Conservation (phyloP, 495 filamentous ascomycete genomes). For the Podospora pseudoanserina region DNA sequence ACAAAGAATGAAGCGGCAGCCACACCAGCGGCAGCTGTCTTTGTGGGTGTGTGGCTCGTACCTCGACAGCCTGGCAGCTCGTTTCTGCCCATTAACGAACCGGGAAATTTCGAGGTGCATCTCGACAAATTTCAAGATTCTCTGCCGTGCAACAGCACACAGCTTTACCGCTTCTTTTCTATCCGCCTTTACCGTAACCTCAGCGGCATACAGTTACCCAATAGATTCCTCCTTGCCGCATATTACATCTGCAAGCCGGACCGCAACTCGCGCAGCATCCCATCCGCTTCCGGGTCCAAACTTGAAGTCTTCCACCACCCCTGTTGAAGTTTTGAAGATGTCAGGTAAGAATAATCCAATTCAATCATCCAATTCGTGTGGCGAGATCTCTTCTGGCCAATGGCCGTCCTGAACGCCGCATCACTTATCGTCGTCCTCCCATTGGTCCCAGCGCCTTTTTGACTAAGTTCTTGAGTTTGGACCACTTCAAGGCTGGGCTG, state of each 20-base stretch:
- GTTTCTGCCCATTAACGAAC: not conserved
- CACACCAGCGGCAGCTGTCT: not conserved
- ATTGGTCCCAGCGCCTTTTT: slow-evolving; percentile 11
- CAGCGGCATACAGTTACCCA: not conserved
- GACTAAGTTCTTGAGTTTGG: not conserved
- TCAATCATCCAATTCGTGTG: slow-evolving; percentile 15
- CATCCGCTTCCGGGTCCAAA: not conserved
- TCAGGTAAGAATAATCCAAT: slow-evolving; percentile 22
- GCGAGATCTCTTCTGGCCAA: not conserved
- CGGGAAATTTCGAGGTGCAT: not conserved
- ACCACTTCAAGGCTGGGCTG: not conserved
- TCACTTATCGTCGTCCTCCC: slow-evolving; percentile 10
- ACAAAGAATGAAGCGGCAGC: not conserved
- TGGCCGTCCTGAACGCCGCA: slow-evolving; percentile 1
- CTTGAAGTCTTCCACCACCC: not conserved
- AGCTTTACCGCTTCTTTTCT: slow-evolving; percentile 6
- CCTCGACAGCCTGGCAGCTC: not conserved
- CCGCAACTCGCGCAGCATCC: not conserved
- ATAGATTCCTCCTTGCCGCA: slow-evolving; percentile 1
- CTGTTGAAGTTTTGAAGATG: not conserved
- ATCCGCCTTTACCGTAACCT: slow-evolving; percentile 5
- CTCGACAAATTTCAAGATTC: not conserved
- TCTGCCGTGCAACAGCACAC: not conserved
- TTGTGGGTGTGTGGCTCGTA: not conserved
- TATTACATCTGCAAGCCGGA: not conserved